phyloP scores from a whole-genome alignment of 2,329 filamentous ascomycete genomes.

The Aspergillus nomiae region DNA sequence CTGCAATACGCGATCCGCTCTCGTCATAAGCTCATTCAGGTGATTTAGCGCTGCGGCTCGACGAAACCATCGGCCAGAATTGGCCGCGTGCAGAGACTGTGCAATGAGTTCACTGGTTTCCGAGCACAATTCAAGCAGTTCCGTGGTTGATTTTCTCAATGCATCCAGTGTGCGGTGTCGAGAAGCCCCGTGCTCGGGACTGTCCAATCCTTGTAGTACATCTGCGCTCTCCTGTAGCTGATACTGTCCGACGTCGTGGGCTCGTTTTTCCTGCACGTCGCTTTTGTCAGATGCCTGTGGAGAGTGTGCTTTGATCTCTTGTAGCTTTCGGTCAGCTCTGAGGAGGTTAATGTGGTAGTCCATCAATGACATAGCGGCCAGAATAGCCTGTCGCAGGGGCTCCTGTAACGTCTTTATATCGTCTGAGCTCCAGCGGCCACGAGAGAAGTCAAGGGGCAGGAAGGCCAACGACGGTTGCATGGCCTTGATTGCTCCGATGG shows the following conservation, averaged over 20 bases:
- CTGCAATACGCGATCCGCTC: slow-evolving; percentile 16
- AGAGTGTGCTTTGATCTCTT: background rate
- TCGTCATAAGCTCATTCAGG: slow-evolving; percentile 16
- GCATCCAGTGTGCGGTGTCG: slow-evolving; percentile 35
- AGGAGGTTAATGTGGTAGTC: slow-evolving; percentile 44
- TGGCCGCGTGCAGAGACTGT: slow-evolving; percentile 30
- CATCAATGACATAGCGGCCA: slow-evolving; percentile 39
- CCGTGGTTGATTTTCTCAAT: slow-evolving; percentile 31
- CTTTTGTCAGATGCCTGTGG: slow-evolving; percentile 1
- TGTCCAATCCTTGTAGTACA: slow-evolving; percentile 41
- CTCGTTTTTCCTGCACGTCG: slow-evolving; percentile 15
- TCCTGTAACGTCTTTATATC: slow-evolving; percentile 44
- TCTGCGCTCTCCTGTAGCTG: slow-evolving; percentile 37
- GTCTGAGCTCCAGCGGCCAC: slow-evolving; percentile 48
- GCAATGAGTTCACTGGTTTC: slow-evolving; percentile 23
- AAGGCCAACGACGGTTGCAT: slow-evolving; percentile 46
- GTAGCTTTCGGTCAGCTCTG: background rate
- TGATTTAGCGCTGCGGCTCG: slow-evolving; percentile 16
- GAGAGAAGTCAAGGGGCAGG: slow-evolving; percentile 50
- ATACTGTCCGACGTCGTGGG: slow-evolving; percentile 28
- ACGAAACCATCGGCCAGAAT: slow-evolving; percentile 30
- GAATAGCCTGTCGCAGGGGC: slow-evolving; percentile 38
- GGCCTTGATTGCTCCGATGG: slow-evolving; percentile 40
- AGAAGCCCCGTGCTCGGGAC: slow-evolving; percentile 38
- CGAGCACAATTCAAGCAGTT: slow-evolving; percentile 29